Percentiles rank a stretch among this genome's conserved stretches.
Conservation (phyloP, 2,329 filamentous ascomycete species). For the Fusarium foetens region DNA sequence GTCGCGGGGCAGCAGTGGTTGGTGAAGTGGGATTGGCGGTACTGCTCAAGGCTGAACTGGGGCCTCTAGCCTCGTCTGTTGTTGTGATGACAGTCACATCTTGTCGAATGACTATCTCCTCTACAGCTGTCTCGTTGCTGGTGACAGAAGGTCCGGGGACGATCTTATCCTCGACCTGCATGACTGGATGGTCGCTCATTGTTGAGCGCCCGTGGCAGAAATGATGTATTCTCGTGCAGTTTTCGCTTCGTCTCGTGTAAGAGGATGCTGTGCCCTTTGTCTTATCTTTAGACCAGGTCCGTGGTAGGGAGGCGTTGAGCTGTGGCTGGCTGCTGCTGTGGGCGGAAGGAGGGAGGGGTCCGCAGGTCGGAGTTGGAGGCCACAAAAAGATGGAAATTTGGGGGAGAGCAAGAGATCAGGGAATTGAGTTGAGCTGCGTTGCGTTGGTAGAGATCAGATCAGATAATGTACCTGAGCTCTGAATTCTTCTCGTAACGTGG, state of each 20-base stretch:
- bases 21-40: slow-evolving; percentile 28
- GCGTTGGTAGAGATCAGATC: neutral
- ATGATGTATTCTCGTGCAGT: slow-evolving; percentile 7
- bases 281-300: neutral
- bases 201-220: slow-evolving; percentile 19
- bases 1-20: slow-evolving; percentile 38
- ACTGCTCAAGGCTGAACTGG: slow-evolving; percentile 10
- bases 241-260: slow-evolving; percentile 20
- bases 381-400: slow-evolving; percentile 22
- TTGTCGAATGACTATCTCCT: slow-evolving; percentile 21
- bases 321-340: slow-evolving; percentile 22
- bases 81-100: slow-evolving; percentile 16
- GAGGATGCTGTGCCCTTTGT: slow-evolving; percentile 23
- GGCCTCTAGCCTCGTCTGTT: slow-evolving; percentile 6
- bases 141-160: slow-evolving; percentile 14
- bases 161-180: slow-evolving; percentile 44
- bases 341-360: slow-evolving; percentile 31
- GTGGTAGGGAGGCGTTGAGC: slow-evolving; percentile 9
- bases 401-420: slow-evolving; percentile 5
- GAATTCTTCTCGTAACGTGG: neutral
- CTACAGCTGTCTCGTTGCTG: slow-evolving; percentile 22
- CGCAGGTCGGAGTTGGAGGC: slow-evolving; percentile 32
- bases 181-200: slow-evolving; percentile 43
- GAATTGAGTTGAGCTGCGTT: neutral
- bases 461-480: neutral